A percentile compares a stretch with the other conserved stretches of the same genome.
phyloP scores from a whole-genome alignment of 352 stramenopile genomes.

The Phytophthora sansomeana region DNA sequence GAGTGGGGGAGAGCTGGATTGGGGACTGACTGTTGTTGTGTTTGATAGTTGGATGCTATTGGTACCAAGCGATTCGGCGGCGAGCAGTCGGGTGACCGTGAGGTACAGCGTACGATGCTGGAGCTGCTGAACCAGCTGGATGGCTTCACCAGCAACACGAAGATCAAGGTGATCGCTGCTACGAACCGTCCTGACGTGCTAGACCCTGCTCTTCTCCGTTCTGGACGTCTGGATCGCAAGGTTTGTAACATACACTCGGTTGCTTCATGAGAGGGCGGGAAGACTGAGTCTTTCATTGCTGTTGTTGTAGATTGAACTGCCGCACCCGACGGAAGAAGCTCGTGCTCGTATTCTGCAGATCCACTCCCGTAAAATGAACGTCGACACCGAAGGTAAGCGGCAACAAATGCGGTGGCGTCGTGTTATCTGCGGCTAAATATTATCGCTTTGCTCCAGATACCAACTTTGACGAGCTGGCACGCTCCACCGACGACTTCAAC shows the following conservation, averaged over 20 bases:
- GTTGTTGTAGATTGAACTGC: conserved; percentile 95
- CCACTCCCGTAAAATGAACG: conserved; percentile 98
- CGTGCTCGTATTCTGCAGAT: conserved; percentile 97
- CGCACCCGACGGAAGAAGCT: conserved; percentile 97
- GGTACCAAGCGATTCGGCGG: conserved; percentile 98
- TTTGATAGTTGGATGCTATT: conserved; percentile 95
- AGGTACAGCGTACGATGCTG: conserved; percentile 99
- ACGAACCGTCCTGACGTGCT: conserved; percentile 97
- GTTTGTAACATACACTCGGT: conserved; percentile 51
- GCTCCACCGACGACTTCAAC: conserved; percentile 99
- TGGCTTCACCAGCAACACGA: conserved; percentile 98
- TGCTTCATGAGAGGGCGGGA: no score
- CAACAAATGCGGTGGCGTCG: neutral
- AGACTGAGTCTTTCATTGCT: neutral
- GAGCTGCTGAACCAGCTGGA: conserved; percentile 99
- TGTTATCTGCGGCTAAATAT: conserved; percentile 6
- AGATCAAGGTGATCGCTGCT: conserved; percentile 99
- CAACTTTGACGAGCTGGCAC: conserved; percentile 98
- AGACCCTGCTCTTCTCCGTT: conserved; percentile 96
- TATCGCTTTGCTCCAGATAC: conserved; percentile 65
- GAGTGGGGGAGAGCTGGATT: neutral
- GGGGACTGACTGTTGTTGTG: neutral
- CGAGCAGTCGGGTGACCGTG: conserved; percentile 95
- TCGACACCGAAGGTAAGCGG: conserved; percentile 84
- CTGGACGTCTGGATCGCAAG: conserved; percentile 92